Evolutionary conservation across 2,329 filamentous ascomycete species (phyloP).

Genomic region (Colletotrichum brevisporum): DNA sequence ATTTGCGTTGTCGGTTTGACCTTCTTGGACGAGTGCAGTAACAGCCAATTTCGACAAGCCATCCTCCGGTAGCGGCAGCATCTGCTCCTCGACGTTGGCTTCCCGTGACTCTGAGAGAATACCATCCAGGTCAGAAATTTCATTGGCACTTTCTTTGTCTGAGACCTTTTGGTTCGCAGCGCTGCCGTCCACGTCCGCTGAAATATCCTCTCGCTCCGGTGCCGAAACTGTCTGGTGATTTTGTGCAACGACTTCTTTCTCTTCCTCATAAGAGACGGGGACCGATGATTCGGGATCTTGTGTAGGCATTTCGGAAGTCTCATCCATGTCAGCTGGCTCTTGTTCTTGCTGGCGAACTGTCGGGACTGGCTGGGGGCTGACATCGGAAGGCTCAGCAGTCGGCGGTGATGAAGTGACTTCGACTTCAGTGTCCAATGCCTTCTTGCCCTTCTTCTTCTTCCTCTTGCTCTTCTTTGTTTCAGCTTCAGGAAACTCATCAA

Average conservation of each 20-base stretch:
- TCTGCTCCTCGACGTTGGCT: not conserved
- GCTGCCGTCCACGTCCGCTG: too few relatives aligned
- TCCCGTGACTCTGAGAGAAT: not conserved
- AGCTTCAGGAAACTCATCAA: slow-evolving; percentile 10
- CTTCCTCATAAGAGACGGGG: not conserved
- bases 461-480: slow-evolving; percentile 50
- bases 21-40: too few relatives aligned
- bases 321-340: not conserved
- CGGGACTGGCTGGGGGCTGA: not conserved
- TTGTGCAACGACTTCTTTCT: not conserved
- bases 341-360: not conserved
- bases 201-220: too few relatives aligned
- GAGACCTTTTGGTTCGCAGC: not conserved
- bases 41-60: not conserved
- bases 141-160: not conserved
- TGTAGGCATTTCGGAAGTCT: not conserved
- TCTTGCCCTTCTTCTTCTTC: slow-evolving; percentile 53
- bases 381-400: not conserved
- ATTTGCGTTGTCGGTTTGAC: too few relatives aligned
- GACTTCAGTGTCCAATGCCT: slow-evolving; percentile 8
- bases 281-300: not conserved
- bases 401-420: not conserved
- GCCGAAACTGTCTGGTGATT: too few relatives aligned
- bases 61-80: not conserved
- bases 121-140: not conserved